phyloP scores from a whole-genome alignment of 495 filamentous ascomycete genomes.

The Achaetomiella virescens region DNA sequence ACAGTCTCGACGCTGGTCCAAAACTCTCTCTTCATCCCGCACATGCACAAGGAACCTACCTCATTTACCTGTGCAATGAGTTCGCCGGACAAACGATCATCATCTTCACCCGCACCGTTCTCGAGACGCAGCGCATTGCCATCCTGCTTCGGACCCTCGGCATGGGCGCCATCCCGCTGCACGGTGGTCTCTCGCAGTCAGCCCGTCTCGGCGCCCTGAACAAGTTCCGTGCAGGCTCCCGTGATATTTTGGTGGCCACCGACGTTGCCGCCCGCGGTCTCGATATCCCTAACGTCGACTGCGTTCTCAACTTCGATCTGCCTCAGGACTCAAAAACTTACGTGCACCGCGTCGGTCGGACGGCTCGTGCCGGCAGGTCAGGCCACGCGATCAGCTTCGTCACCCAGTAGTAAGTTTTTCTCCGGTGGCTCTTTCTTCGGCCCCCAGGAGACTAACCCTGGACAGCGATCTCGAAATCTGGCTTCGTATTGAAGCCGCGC shows the following conservation, averaged over 20 bases:
- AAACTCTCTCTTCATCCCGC: conserved; percentile 76
- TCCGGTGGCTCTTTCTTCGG: not conserved
- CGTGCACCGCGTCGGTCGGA: conserved; percentile 90
- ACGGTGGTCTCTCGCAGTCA: conserved; percentile 82
- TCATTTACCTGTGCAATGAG: conserved; percentile 80
- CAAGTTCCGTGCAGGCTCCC: conserved; percentile 71
- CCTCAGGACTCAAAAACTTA: conserved; percentile 84
- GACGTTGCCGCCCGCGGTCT: conserved; percentile 93
- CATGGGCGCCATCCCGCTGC: conserved; percentile 75
- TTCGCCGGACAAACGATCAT: conserved; percentile 77
- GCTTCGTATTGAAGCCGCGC: conserved; percentile 72
- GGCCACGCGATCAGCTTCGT: conserved; percentile 78
- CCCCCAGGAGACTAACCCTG: not conserved
- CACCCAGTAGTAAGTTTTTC: conserved; percentile 61
- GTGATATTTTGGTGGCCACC: conserved; percentile 88
- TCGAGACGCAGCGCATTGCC: conserved; percentile 78
- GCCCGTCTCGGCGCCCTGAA: conserved; percentile 75
- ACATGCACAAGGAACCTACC: conserved; percentile 88
- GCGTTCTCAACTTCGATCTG: conserved; percentile 83
- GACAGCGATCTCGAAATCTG: conserved; percentile 71
- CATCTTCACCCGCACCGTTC: conserved; percentile 88
- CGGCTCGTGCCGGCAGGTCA: conserved; percentile 80
- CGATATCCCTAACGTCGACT: conserved; percentile 87
- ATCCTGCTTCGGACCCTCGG: conserved; percentile 72
- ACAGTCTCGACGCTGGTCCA: conserved; percentile 82